Base-by-base conservation (phyloP, 345 rosid genomes). In the Aquilaria malaccensis region DNA sequence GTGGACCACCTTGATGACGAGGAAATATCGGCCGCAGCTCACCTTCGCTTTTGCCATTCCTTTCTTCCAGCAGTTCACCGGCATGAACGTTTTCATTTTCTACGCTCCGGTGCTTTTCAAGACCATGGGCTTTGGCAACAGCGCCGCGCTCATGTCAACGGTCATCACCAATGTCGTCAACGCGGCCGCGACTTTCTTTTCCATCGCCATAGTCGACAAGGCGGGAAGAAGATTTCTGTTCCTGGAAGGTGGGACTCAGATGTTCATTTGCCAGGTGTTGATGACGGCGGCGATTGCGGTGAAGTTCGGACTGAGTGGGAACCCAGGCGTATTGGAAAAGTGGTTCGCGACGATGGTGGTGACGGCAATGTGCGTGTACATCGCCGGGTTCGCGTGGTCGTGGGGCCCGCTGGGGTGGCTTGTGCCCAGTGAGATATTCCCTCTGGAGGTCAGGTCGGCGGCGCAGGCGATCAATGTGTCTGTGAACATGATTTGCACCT, bases 21-120 rank as follows among this genome's bases (percentile, higher is more conserved):
- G 72, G 13, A 71, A 65, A 69, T 84, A 89, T 61, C 77, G 94
- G 67, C 96, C 94, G 55, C 89, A 86, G 30, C 70, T 89, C 33
- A 69, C 76, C 58, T 67, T 83, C 50, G 79, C 80, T 62, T 14
- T 64, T 52, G 47, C 81, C 46, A 73, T 89, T 58, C 96, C 94
- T 1, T 80, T 81, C 70, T 86, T 86, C 66, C 96, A 89, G 59
- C 96, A 89, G 64, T 61, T 83, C 61, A 88, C 96, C 0, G 96
- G 92, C 48, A 88, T 85, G 56, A 88, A 85, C 50, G 88, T 84
- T 56, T 81, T 89, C 61, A 84, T 84, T 62, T 89, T 89, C 33
- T 86, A 86, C 22, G 94, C 94, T 0, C 96, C 96, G 0, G 91
- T 89, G 33, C 73, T 89, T 55, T 89, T 84, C 64, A 86, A 86